Evolutionary conservation across 2,329 filamentous ascomycete species (phyloP).

Genomic region (Zopfia rhizophila): DNA sequence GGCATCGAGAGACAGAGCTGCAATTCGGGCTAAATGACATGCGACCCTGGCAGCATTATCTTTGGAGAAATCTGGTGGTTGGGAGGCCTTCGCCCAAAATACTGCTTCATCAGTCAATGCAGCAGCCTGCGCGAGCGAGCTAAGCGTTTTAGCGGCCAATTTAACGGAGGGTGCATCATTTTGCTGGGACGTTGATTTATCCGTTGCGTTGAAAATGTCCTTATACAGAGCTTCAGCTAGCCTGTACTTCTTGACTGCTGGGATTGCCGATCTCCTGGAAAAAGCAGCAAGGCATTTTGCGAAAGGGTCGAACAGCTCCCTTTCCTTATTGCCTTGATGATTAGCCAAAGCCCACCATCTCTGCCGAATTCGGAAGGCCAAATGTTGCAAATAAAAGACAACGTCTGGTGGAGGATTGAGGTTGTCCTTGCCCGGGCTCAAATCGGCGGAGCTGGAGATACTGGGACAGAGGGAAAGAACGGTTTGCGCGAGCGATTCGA

Average conservation of each 20-base stretch:
- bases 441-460: slow-evolving; percentile 72
- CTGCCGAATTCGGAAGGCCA: slow-evolving; percentile 71
- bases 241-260: slow-evolving; percentile 52
- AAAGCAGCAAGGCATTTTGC: slow-evolving; percentile 71
- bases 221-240: slow-evolving; percentile 43
- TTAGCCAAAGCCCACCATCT: slow-evolving; percentile 72
- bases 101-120: slow-evolving; percentile 45
- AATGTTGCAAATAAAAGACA: slow-evolving; percentile 70
- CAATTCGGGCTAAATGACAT: slow-evolving; percentile 36
- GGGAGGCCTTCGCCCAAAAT: slow-evolving; percentile 38
- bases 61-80: slow-evolving; percentile 19
- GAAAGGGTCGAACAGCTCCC: slow-evolving; percentile 74
- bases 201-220: slow-evolving; percentile 23
- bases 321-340: slow-evolving; percentile 69
- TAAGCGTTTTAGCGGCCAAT: slow-evolving; percentile 33
- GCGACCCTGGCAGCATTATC: slow-evolving; percentile 37
- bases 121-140: slow-evolving; percentile 48
- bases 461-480: slow-evolving; percentile 74
- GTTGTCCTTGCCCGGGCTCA: slow-evolving; percentile 62
- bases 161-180: slow-evolving; percentile 5
- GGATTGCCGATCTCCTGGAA: slow-evolving; percentile 60
- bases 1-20: slow-evolving; percentile 44
- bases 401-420: slow-evolving; percentile 66
- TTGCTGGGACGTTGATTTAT: slow-evolving; percentile 2
- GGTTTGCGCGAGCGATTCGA: slow-evolving; percentile 73